phyloP scores from a whole-genome alignment of 176 grass and related monocot genomes.

The Oryza coarctata region DNA sequence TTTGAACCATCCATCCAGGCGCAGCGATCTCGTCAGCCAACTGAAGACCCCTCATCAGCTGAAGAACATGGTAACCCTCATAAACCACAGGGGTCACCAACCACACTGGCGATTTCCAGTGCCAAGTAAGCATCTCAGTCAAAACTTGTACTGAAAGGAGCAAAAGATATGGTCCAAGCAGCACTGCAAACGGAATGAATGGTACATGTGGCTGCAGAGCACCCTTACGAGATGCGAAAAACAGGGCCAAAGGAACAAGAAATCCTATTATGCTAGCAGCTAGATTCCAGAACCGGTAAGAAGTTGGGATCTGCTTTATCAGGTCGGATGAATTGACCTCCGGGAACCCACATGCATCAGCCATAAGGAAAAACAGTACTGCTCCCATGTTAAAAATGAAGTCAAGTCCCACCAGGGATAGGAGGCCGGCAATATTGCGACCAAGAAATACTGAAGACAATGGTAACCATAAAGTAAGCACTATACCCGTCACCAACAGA shows the following conservation, averaged over 20 bases:
- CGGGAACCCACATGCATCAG: conserved; percentile 65
- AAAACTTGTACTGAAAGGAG: conserved; percentile 78
- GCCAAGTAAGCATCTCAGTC: conserved; percentile 89
- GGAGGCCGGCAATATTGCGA: conserved; percentile 72
- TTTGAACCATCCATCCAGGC: conserved; percentile 79
- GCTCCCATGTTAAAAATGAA: conserved; percentile 93
- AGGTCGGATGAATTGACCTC: conserved; percentile 44
- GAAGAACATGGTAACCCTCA: conserved; percentile 78
- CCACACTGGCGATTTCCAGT: conserved; percentile 90
- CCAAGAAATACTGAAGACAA: conserved; percentile 69
- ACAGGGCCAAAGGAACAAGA: conserved; percentile 56
- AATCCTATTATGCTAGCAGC: conserved; percentile 58
- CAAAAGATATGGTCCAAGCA: conserved; percentile 79
- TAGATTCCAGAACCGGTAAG: conserved; percentile 75
- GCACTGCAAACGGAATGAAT: conserved; percentile 67
- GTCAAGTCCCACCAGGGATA: conserved; percentile 81
- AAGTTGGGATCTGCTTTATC: conserved; percentile 46
- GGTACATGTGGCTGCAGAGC: conserved; percentile 57
- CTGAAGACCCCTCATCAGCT: conserved; percentile 87
- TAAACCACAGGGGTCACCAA: conserved; percentile 86
- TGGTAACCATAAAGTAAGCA: conserved; percentile 87
- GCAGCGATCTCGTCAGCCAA: conserved; percentile 67
- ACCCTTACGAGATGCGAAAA: conserved; percentile 49
- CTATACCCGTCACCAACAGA: conserved; percentile 76
- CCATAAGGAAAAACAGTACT: conserved; percentile 93